phyloP scores from a whole-genome alignment of 2,329 filamentous ascomycete species.

The Eutypa lata region DNA sequence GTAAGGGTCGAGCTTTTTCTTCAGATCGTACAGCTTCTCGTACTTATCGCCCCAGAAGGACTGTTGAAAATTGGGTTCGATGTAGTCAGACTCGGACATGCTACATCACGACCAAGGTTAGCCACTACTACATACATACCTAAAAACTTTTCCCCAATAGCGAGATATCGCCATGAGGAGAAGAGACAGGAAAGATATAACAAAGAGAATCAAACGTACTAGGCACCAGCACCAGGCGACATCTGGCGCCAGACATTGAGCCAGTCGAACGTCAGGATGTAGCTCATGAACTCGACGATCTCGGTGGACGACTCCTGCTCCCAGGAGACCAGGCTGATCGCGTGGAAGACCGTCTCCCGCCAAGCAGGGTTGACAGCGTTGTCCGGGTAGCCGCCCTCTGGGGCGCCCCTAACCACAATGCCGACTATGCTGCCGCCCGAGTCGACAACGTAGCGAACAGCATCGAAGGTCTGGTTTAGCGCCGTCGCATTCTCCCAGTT shows the following conservation, averaged over 20 bases:
- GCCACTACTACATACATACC: background rate
- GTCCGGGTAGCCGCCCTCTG: slow-evolving; percentile 23
- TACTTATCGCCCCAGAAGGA: slow-evolving; percentile 36
- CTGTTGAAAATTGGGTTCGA: slow-evolving; percentile 33
- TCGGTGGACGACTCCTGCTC: slow-evolving; percentile 21
- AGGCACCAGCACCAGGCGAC: slow-evolving; percentile 21
- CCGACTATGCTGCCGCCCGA: slow-evolving; percentile 28
- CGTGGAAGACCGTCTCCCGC: slow-evolving; percentile 29
- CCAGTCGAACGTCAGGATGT: slow-evolving; percentile 21
- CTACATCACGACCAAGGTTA: background rate
- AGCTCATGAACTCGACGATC: slow-evolving; percentile 21
- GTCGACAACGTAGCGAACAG: slow-evolving; percentile 30
- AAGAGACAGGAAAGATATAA: background rate
- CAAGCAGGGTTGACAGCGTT: slow-evolving; percentile 37
- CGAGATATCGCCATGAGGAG: background rate
- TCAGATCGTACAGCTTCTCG: slow-evolving; percentile 29
- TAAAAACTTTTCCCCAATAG: background rate
- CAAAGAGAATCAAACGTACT: background rate
- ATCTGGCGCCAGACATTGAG: slow-evolving; percentile 16
- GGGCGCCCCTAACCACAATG: slow-evolving; percentile 17
- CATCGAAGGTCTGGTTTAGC: slow-evolving; percentile 29
- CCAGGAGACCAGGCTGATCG: slow-evolving; percentile 17
- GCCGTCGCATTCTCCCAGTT: slow-evolving; percentile 34
- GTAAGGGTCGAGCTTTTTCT: slow-evolving; percentile 33
- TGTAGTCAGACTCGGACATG: slow-evolving; percentile 31